phyloP scores from a whole-genome alignment of 345 rosid genomes.

The Linum trigynum region DNA sequence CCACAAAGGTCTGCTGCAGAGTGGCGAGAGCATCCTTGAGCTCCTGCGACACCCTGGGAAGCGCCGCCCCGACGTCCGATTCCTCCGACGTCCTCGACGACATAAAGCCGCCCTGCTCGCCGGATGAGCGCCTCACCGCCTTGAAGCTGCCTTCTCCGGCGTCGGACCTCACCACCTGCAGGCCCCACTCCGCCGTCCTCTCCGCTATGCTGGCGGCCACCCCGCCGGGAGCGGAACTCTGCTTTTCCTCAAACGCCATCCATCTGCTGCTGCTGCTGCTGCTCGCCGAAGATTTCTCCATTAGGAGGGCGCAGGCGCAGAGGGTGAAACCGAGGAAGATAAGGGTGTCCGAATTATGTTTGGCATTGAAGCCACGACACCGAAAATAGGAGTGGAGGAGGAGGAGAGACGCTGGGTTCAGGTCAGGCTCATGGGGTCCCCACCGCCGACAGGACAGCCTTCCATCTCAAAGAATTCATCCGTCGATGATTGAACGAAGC shows the following conservation, averaged over 20 bases:
- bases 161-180: slow-evolving; percentile 37
- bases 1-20: slow-evolving; percentile 92
- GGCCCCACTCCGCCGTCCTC: slow-evolving; percentile 89
- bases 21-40: slow-evolving; percentile 75
- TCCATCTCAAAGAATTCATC: too few relatives aligned
- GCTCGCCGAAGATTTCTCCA: neutral
- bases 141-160: slow-evolving; percentile 43
- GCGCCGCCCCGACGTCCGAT: slow-evolving; percentile 27
- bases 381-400: neutral
- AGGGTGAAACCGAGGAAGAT: neutral
- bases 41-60: slow-evolving; percentile 83
- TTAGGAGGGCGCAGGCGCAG: neutral
- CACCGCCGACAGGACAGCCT: neutral
- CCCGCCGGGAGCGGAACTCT: neutral
- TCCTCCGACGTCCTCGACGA: slow-evolving; percentile 66
- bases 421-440: neutral
- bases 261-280: neutral
- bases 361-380: neutral
- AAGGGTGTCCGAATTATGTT: neutral
- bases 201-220: slow-evolving; percentile 36
- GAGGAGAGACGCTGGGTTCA: neutral
- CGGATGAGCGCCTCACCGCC: slow-evolving; percentile 17
- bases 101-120: slow-evolving; percentile 21
- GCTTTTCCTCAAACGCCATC: neutral
- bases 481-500: too few relatives aligned